phyloP scores from a whole-genome alignment of 306 rosid genomes.

The Fragaria ananassa region DNA sequence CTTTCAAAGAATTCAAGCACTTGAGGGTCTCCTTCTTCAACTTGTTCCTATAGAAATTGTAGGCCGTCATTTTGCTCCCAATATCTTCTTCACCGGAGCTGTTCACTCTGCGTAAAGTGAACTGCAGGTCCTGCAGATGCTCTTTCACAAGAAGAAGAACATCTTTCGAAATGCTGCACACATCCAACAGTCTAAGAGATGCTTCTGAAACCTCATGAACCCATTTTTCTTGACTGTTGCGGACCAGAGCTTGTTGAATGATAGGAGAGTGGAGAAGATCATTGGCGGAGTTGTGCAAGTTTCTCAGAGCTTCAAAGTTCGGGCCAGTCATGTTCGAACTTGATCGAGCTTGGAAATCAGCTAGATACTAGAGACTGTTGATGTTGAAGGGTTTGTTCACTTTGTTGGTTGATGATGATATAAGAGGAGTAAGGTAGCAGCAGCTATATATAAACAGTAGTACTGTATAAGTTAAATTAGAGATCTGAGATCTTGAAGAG shows the following conservation, averaged over 20 bases:
- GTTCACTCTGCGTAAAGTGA: constrained; percentile 38
- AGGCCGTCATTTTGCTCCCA: constrained; percentile 32
- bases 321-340: constrained; percentile 32
- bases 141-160: constrained; percentile 47
- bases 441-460: not conserved
- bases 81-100: constrained; percentile 27
- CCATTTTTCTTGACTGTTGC: constrained; percentile 45
- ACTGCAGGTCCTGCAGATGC: constrained; percentile 56
- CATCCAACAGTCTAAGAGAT: constrained; percentile 53
- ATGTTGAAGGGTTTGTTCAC: not conserved
- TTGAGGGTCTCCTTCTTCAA: constrained; percentile 50
- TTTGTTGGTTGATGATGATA: not conserved
- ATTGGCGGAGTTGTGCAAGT: constrained; percentile 52
- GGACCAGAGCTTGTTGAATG: constrained; percentile 39
- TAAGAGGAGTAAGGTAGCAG: not conserved
- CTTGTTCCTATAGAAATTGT: constrained; percentile 45
- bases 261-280: constrained; percentile 48
- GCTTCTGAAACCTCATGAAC: constrained; percentile 49
- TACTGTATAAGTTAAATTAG: not conserved
- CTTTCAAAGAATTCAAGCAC: constrained; percentile 50
- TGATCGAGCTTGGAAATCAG: not conserved
- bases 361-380: not conserved
- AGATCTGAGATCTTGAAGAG: constrained; percentile 35
- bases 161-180: constrained; percentile 55
- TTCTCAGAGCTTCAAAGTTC: constrained; percentile 51